Evolutionary conservation across 129 eudicot species (phyloP), one percentile per base, ranked within the genome.

Genomic region (Glebionis coronaria): DNA sequence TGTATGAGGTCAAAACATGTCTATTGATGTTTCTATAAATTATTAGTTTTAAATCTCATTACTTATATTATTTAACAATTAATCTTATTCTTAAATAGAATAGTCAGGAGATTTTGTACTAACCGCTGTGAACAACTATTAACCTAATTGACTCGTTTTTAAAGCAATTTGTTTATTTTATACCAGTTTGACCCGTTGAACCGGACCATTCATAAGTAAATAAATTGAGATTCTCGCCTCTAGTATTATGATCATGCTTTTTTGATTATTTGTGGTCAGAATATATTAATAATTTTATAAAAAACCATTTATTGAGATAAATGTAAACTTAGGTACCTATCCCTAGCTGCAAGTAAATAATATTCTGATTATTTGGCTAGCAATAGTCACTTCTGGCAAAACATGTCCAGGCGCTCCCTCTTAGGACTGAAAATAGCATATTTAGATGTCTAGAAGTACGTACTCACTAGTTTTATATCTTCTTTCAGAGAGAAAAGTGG

Each of bases 401-500:
- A 15, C 62, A 12, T 9, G 4, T 25, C 16, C 14, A 9, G 27
- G 12, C 42, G 12, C 42, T 13, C 62, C 38, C 56, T 9, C 14
- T 57, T 23, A 57, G 38, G 16, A 12, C 28, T 38, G 18, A 57
- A 57, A 56, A 56, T 56, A 56, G 35, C 28, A 57, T 23, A 21
- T n/a, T 2, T 23, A 23, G 25, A 23, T 0, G 25, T 23, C 18
- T 44, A 40, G 15, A 38, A 65, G 44, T 14, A 40, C 5, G 20
- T 57, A 19, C 73, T 67, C 45, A 75, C 10, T 8, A 66, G 53
- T 65, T 67, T 75, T 67, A 58, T 14, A 12, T 49, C 63, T 72
- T 60, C 55, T 53, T 82, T 56, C 87, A 82, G 87, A 79, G 69
- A 75, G 73, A 44, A 79, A 68, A 63, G 81, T 82, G 65, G 83